phyloP scores from a whole-genome alignment of 108 stramenopile species.

The Discostella stelligeroides region DNA sequence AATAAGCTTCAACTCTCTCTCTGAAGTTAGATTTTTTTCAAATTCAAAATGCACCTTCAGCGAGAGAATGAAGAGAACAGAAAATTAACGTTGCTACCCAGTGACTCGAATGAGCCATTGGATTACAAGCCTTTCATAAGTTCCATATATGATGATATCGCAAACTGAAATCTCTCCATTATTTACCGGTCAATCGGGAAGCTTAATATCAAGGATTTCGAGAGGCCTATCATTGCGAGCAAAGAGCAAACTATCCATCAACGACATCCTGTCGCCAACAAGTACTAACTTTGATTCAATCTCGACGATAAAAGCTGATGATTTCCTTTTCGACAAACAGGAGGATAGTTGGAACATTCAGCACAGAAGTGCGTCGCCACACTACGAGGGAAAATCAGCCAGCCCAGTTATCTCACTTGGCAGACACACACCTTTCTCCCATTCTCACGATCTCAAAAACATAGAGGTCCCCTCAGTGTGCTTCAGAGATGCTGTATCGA shows the following conservation, averaged over 20 bases:
- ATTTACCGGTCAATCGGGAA: not conserved
- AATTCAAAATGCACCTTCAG: no score
- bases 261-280: not conserved
- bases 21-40: no score
- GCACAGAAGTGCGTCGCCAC: not conserved
- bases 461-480: not conserved
- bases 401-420: not conserved
- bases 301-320: constrained; percentile 13
- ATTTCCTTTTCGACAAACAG: constrained; percentile 1
- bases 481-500: constrained; percentile 4
- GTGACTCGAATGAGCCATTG: no score
- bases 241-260: not conserved
- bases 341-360: constrained; percentile 2
- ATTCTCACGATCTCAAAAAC: not conserved
- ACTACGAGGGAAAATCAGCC: not conserved
- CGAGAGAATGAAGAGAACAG: no score
- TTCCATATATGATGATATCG: no score
- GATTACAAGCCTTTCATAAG: no score
- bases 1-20: no score
- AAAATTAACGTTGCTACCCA: no score
- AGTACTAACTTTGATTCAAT: not conserved
- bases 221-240: not conserved
- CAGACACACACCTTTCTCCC: not conserved
- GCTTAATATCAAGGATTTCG: constrained; percentile 27
- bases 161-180: no score